phyloP scores from a whole-genome alignment of 1,284 basidiomycete species.

The Amylostereum chailletii region DNA sequence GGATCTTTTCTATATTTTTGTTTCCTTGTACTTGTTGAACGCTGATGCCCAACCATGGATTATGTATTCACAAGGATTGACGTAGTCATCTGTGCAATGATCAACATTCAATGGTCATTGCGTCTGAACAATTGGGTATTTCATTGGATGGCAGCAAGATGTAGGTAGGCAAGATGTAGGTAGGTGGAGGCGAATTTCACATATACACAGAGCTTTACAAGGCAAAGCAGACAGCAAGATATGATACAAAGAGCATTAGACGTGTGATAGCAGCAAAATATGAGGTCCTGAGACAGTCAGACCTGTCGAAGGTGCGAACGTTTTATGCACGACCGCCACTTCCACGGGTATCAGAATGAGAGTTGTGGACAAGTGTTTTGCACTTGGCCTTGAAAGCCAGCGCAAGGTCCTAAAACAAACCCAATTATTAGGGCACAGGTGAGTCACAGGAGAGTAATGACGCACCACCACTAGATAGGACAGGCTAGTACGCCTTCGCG shows the following conservation, averaged over 20 bases:
- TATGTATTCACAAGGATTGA: neutral
- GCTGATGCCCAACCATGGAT: neutral
- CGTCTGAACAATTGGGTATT: neutral
- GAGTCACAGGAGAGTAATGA: neutral
- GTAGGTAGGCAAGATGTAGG: conserved; percentile 2
- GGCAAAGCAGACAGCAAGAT: neutral
- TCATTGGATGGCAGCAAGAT: neutral
- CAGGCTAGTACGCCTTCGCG: neutral
- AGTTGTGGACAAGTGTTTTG: neutral
- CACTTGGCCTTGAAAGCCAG: neutral
- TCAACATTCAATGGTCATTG: no score
- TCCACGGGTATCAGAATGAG: neutral
- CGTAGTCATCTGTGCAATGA: no score
- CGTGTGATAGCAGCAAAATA: neutral
- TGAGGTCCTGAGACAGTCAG: neutral
- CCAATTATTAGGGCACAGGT: neutral
- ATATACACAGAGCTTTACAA: neutral
- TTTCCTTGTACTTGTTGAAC: neutral
- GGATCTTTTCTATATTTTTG: conserved; percentile 4
- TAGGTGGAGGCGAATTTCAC: neutral
- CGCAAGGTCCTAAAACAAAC: neutral
- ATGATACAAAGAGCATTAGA: neutral
- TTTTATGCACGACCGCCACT: neutral
- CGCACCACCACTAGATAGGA: neutral
- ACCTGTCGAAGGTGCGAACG: neutral